Evolutionary conservation across 2,329 filamentous ascomycete genomes (phyloP).

Genomic region (Pezicula carpinea): DNA sequence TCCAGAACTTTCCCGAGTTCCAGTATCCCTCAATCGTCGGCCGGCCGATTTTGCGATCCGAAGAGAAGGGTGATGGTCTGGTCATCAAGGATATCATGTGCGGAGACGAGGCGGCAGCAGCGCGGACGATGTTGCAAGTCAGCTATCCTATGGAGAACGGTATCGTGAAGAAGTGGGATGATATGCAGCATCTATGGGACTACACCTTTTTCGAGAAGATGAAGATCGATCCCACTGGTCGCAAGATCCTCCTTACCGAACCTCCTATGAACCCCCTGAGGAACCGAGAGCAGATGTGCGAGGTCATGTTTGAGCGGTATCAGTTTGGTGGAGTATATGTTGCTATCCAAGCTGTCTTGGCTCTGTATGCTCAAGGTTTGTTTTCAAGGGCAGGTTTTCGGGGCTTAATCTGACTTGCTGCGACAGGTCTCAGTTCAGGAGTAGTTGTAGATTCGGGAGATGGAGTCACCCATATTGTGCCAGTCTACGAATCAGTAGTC

Average conservation of each 20-base stretch:
- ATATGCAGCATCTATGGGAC: conserved; percentile 99
- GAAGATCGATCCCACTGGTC: conserved; percentile 81
- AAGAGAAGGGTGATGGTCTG: conserved; percentile 73
- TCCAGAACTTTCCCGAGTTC: conserved; percentile 94
- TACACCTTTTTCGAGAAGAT: conserved; percentile 98
- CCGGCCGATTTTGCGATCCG: conserved; percentile 92
- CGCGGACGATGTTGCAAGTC: conserved; percentile 95
- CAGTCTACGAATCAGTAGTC: conserved; percentile 96
- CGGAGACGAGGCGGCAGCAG: conserved; percentile 93
- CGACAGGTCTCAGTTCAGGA: conserved; percentile 75
- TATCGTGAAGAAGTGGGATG: conserved; percentile 99
- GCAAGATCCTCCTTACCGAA: conserved; percentile 96
- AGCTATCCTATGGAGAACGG: conserved; percentile 99
- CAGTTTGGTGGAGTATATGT: conserved; percentile 96
- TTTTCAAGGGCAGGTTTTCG: background rate
- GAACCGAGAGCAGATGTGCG: conserved; percentile 96
- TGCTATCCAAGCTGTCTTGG: conserved; percentile 93
- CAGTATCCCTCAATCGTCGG: conserved; percentile 98
- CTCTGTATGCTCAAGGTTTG: conserved; percentile 90
- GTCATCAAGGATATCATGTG: conserved; percentile 99
- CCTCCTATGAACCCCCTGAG: conserved; percentile 96
- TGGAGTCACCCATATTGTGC: conserved; percentile 97
- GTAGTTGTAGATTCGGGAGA: conserved; percentile 99
- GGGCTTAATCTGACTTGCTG: conserved; percentile 6
- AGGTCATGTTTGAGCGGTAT: conserved; percentile 99